Base-by-base conservation (phyloP, 371 early-diverging fungal species). In the Blakeslea trispora region DNA sequence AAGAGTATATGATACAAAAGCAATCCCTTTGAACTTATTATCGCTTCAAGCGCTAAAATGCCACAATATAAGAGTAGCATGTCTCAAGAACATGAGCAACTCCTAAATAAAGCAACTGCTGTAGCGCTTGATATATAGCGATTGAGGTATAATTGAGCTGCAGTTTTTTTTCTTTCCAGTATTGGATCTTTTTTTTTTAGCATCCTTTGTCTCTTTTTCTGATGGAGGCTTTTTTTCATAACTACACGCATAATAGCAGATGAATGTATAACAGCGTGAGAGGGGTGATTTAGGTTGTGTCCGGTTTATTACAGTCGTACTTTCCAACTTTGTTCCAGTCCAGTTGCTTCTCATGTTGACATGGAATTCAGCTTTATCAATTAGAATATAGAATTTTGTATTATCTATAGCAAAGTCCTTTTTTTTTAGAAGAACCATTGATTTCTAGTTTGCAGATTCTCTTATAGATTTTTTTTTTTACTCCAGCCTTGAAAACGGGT, bases 301-400 rank as follows among this genome's bases (percentile, higher is more conserved):
- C 39, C 10, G 35, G 18, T 34, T n/a, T 46, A 54, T 32, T 9
- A 44, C n/a, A 31, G 44, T 19, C 4, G 14, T 24, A 17, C 15
- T 50, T 50, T 35, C 50, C 8, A 17, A 18, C 23, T 40, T 44
- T 21, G 32, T 44, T 32, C 53, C 31, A 18, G 53, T 45, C 45
- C 45, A 32, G 44, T 44, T 53, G 45, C 11, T 9, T 44, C 45
- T 53, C 53, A 53, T 53, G 49, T 48, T 56, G 43, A 56, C 42
- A 43, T 50, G 21, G 34, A 61, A 55, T 18, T 55, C 56, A 23
- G 48, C 42, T 51, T 51, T 53, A 47, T 62, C 45, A 21, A 63
- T 63, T 21, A 57, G 54, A 32, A 57, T 21, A 37, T 57, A 57
- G 28, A n/a, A n/a, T n/a, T n/a, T 55, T 45, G 51, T 53, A 49